These are phyloP conservation scores for Hypericum androsaemum DNA, from an alignment of 345 rosid genomes.

Conservation along the genomic window DNA sequence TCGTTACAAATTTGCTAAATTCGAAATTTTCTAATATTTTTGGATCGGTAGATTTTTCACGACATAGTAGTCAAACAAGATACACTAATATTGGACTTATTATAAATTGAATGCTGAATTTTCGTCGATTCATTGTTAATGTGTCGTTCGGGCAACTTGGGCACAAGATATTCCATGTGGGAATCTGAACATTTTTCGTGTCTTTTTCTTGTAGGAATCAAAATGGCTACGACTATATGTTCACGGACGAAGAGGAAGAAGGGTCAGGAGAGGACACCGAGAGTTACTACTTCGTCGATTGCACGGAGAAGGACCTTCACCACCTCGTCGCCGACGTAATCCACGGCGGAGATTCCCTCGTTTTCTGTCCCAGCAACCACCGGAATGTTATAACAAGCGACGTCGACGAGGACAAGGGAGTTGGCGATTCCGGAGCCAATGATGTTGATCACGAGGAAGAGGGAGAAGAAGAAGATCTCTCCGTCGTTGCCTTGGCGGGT, in stretches of 20 bases:
- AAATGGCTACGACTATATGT: conserved; percentile 43
- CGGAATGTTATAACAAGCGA: neutral
- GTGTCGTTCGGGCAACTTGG: too few species aligned
- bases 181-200: too few species aligned
- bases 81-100: too few species aligned
- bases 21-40: too few species aligned
- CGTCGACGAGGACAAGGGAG: conserved; percentile 19
- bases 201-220: conserved; percentile 33
- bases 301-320: conserved; percentile 26
- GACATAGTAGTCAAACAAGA: too few species aligned
- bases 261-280: conserved; percentile 31
- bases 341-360: conserved; percentile 51
- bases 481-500: conserved; percentile 35
- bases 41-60: too few species aligned
- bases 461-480: conserved; percentile 26
- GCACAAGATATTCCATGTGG: too few species aligned
- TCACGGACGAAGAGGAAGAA: conserved; percentile 60
- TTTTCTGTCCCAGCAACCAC: conserved; percentile 25
- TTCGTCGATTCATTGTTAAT: too few species aligned
- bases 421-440: conserved; percentile 23
- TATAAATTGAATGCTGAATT: too few species aligned
- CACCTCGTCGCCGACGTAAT: conserved; percentile 55
- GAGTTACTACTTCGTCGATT: conserved; percentile 29
- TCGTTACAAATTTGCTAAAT: too few species aligned
- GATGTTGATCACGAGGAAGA: conserved; percentile 13